Evolutionary conservation across 2,329 filamentous ascomycete species (phyloP).

Genomic region (Macroventuria anomochaeta): DNA sequence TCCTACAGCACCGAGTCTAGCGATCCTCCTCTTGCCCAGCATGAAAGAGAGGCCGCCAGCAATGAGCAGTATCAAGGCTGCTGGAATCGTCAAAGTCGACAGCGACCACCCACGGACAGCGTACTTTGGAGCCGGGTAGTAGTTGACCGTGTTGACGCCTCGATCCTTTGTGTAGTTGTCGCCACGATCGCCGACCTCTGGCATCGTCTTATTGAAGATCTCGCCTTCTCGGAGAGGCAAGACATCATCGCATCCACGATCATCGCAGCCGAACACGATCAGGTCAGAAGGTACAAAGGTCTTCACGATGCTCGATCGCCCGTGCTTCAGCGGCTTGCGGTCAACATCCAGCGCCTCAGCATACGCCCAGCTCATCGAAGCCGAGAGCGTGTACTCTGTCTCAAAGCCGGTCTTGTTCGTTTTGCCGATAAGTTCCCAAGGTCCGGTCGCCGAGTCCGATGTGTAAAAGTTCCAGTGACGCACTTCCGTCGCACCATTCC

Average conservation of each 20-base stretch:
- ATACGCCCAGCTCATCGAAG: constrained; percentile 10
- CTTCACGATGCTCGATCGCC: constrained; percentile 9
- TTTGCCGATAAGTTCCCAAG: constrained; percentile 2
- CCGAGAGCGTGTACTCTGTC: constrained; percentile 1
- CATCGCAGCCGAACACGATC: constrained; percentile 5
- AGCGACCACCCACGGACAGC: background rate
- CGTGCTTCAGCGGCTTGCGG: constrained; percentile 5
- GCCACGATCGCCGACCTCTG: constrained; percentile 6
- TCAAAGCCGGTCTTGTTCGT: constrained; percentile 12
- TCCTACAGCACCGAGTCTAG: background rate
- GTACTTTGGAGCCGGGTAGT: constrained; percentile 1
- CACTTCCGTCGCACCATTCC: constrained; percentile 42
- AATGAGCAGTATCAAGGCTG: constrained; percentile 1
- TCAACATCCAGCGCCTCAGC: constrained; percentile 11
- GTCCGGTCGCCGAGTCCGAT: constrained; percentile 3
- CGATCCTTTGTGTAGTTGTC: constrained; percentile 3
- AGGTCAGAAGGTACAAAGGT: constrained; percentile 12
- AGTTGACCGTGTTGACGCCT: constrained; percentile 11
- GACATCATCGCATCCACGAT: constrained; percentile 12
- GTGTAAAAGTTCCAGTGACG: constrained; percentile 40
- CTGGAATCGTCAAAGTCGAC: background rate
- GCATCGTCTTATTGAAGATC: constrained; percentile 9
- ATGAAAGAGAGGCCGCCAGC: constrained; percentile 1
- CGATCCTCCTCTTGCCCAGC: constrained; percentile 8
- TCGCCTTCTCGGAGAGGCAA: constrained; percentile 6